Base-by-base conservation (phyloP, 2,329 filamentous ascomycete species). In the Aspergillus sp. region DNA sequence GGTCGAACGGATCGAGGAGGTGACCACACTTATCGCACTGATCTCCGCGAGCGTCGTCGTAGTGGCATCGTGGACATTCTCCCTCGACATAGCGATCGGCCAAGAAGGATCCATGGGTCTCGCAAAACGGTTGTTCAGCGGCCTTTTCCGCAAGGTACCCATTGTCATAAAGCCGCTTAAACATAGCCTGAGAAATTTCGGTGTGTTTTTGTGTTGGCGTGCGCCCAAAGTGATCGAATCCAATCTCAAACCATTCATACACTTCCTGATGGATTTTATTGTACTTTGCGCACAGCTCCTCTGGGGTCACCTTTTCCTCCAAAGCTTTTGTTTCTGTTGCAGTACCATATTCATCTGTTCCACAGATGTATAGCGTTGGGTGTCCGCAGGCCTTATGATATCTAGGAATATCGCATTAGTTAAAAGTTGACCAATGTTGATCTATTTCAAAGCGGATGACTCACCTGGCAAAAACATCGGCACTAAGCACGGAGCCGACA, bases 181-280 rank as follows among this genome's bases (percentile, higher is more conserved):
- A 98, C 64, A 98, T 93, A 62, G 90, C 86, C 77, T 98, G 95
- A 9, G 93, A 90, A 67, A 99, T 98, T 65, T 91, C 85, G 21
- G 92, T 97, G 77, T 98, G 95, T 68, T 95, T 85, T 55, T 85
- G 77, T 17, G 93, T 98, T 3, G 93, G 91, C 5, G 95, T 98
- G 59, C 93, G 89, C 62, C 93, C 95, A 72, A 98, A 99, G 75
- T 93, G 88, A 77, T 98, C 93, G 72, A 98, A 98, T 58, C 85
- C 87, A 70, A 98, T 93, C 71, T 92, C 86, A 79, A 99, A 99
- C 91, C 93, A 97, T 74, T 96, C 85, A 76, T 98, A 98, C 64
- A 97, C 89, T 49, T 90, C 90, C 68, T 91, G 87, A 78, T 97
- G 93, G 58, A 96, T 86, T 68, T 86, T 86, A 78, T 96, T 90